Evolutionary conservation across 805 yeast genomes (phyloP).

Genomic region (Schizosaccharomyces osmophilus): DNA sequence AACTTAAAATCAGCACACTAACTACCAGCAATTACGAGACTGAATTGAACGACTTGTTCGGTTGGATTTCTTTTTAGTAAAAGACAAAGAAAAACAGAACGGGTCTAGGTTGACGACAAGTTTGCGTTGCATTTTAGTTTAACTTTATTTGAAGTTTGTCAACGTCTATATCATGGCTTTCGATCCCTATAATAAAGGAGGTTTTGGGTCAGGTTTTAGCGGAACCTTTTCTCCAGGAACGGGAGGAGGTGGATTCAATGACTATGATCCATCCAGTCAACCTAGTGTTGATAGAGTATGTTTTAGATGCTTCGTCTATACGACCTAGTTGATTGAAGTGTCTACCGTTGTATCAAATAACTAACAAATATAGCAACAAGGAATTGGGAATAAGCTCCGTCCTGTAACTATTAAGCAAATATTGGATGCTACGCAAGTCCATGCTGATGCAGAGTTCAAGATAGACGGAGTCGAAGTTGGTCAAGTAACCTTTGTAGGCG

Average conservation of each 20-base stretch:
- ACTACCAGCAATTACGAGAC: too few species aligned
- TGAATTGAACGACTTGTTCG: too few species aligned
- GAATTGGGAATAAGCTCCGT: conserved; percentile 6
- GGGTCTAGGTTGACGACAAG: too few species aligned
- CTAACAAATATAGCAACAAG: neutral
- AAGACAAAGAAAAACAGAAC: too few species aligned
- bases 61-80: too few species aligned
- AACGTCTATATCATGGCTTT: neutral
- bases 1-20: too few species aligned
- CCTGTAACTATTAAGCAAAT: conserved; percentile 48
- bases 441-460: conserved; percentile 29
- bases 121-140: too few species aligned
- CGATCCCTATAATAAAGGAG: neutral
- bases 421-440: conserved; percentile 25
- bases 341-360: neutral
- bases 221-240: neutral
- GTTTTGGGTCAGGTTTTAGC: neutral
- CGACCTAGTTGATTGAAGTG: neutral
- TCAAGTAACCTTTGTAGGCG: conserved; percentile 32
- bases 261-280: neutral
- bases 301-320: too few species aligned
- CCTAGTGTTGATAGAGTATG: neutral
- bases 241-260: neutral
- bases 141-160: too few species aligned
- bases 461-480: conserved; percentile 25